Evolutionary conservation across 1,139 yeast species (phyloP).

Genomic region (Hanseniaspora uvarum): DNA sequence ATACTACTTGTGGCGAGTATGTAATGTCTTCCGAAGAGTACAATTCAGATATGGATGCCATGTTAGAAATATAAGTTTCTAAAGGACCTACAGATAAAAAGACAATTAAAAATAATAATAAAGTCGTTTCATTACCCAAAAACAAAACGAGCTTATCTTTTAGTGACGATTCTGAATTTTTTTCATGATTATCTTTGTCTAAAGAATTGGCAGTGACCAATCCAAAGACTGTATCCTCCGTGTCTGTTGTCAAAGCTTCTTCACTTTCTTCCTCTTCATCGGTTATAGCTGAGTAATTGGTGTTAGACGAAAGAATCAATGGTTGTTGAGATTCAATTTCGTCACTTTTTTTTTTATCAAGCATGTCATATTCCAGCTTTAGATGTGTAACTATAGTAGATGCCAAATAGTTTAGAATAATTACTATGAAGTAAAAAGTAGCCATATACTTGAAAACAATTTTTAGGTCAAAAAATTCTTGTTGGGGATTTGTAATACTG

Average conservation of each 20-base stretch:
- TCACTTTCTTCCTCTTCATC: slow-evolving; percentile 21
- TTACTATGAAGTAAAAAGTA: slow-evolving; percentile 45
- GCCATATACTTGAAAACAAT: slow-evolving; percentile 52
- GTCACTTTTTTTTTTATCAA: slow-evolving; percentile 7
- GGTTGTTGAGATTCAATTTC: slow-evolving; percentile 34
- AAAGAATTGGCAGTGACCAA: neutral
- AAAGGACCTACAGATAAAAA: slow-evolving; percentile 71
- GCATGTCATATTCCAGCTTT: slow-evolving; percentile 19
- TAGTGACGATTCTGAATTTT: slow-evolving; percentile 32
- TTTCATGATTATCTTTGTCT: neutral
- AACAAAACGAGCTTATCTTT: slow-evolving; percentile 41
- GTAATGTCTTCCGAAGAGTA: slow-evolving; percentile 23
- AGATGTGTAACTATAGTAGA: slow-evolving; percentile 51
- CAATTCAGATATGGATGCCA: slow-evolving; percentile 50
- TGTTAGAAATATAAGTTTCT: slow-evolving; percentile 76
- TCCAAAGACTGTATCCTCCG: slow-evolving; percentile 16
- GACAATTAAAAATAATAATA: slow-evolving; percentile 53
- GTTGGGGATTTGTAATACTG: slow-evolving; percentile 32
- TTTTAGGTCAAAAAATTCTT: slow-evolving; percentile 37
- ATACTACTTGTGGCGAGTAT: slow-evolving; percentile 33
- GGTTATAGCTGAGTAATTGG: slow-evolving; percentile 26
- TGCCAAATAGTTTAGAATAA: slow-evolving; percentile 50
- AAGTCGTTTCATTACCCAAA: slow-evolving; percentile 52
- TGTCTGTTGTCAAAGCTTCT: slow-evolving; percentile 20
- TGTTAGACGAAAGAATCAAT: slow-evolving; percentile 33